Evolutionary conservation across 495 filamentous ascomycete species (phyloP).

Genomic region (Chaetomium cochliodes): DNA sequence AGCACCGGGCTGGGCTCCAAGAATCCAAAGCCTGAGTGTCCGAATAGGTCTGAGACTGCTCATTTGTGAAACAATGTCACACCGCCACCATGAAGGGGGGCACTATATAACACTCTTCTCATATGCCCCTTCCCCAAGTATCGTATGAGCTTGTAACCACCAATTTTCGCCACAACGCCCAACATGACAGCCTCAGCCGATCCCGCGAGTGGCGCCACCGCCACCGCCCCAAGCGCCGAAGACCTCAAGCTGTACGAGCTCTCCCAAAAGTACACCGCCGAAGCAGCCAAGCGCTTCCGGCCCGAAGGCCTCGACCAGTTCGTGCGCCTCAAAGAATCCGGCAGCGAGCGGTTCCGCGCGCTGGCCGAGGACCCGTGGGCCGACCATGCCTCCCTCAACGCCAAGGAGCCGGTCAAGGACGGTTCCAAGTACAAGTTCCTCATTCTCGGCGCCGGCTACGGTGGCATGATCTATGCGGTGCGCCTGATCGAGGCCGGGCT

Average conservation of each 20-base stretch:
- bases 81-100: neutral
- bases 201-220: conserved; percentile 1
- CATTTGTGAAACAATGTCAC: too few relatives aligned
- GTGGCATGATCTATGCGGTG: conserved; percentile 50
- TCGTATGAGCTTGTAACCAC: neutral
- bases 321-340: conserved; percentile 36
- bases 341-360: conserved; percentile 35
- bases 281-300: conserved; percentile 50
- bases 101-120: neutral
- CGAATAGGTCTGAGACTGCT: too few relatives aligned
- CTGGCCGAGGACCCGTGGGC: conserved; percentile 49
- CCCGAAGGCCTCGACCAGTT: conserved; percentile 45
- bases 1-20: too few relatives aligned
- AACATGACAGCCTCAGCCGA: conserved; percentile 10
- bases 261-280: conserved; percentile 44
- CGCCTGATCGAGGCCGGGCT: conserved; percentile 52
- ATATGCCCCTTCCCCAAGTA: neutral
- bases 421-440: conserved; percentile 44
- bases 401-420: conserved; percentile 26
- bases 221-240: conserved; percentile 19
- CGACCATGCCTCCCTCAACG: conserved; percentile 44
- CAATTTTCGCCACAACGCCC: neutral
- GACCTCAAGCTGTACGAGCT: conserved; percentile 33
- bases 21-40: too few relatives aligned
- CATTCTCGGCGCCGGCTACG: conserved; percentile 54